phyloP scores from a whole-genome alignment of 768 basidiomycete genomes.

The Phylloporus rhodoxanthus region DNA sequence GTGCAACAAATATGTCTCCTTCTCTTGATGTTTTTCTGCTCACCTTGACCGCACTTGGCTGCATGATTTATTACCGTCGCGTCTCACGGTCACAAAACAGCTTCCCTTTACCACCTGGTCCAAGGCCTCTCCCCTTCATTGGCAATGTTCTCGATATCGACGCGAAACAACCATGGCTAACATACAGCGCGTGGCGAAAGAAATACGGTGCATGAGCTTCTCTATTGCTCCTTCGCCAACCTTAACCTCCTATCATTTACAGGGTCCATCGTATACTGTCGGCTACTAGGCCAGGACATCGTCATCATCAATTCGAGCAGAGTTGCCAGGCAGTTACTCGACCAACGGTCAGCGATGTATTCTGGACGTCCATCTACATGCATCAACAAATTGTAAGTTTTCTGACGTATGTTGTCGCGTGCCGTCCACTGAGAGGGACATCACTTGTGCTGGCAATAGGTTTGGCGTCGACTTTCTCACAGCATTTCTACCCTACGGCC shows the following conservation, averaged over 20 bases:
- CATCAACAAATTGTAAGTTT: constrained; percentile 19
- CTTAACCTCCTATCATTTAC: neutral
- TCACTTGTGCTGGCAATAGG: constrained; percentile 6
- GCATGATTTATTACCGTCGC: constrained; percentile 5
- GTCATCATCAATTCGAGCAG: constrained; percentile 24
- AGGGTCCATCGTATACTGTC: constrained; percentile 28
- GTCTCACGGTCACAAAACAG: constrained; percentile 2
- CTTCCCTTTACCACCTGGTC: constrained; percentile 21
- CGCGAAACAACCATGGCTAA: constrained; percentile 21
- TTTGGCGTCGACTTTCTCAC: constrained; percentile 28
- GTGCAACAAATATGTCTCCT: constrained; percentile 11
- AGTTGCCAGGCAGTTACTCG: constrained; percentile 25
- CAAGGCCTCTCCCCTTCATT: constrained; percentile 19
- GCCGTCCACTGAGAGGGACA: neutral
- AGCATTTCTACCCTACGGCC: constrained; percentile 25
- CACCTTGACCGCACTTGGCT: constrained; percentile 8
- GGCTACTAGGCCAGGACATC: constrained; percentile 22
- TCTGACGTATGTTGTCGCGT: neutral
- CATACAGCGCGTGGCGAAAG: constrained; percentile 25
- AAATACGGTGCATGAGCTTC: constrained; percentile 21
- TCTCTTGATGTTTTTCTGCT: constrained; percentile 8
- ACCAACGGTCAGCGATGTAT: constrained; percentile 27
- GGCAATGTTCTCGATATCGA: constrained; percentile 24
- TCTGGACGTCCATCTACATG: constrained; percentile 24
- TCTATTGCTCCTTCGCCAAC: neutral